Evolutionary conservation across 2,329 filamentous ascomycete species (phyloP), one percentile per base, ranked within the genome.

Genomic region (Apiospora saccharicola): DNA sequence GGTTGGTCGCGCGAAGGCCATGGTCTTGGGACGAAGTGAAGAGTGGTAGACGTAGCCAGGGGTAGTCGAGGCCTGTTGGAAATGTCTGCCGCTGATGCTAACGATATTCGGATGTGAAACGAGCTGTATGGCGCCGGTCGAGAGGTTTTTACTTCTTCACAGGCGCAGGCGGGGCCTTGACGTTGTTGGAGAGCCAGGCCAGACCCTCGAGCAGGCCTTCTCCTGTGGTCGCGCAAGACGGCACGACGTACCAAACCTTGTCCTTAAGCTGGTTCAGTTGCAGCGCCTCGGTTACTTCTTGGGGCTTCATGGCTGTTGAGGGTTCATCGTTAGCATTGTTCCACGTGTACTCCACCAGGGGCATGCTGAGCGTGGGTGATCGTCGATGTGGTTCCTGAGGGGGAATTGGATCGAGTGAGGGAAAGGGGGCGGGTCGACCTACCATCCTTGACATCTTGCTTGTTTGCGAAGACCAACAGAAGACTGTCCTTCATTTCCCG

Each of bases 401-500:
- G 30, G 22, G 16, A 41, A 46, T 61, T 41, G 61, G 24, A 46
- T 67, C 26, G 34, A 44, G 14, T 30, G 46, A 22, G 37, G 49
- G 69, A 14, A 22, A 49, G 61, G 44, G 49, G 67, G 68, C 26
- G 46, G 61, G 68, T 19, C 71, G 47, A 84, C 87, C 72, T 85
- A 94, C 94, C 91, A 81, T 94, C 94, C 73, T 90, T 88, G 78
- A 98, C 87, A 90, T 99, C 96, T 86, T 98, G 96, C 90, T 99
- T 99, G 88, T 99, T 99, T 80, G 96, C 96, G 83, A 99, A 98
- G 57, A 99, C 96, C 74, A 98, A 86, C 78, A 99, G 87, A 78
- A 98, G 88, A 74, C 95, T 95, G 81, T 98, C 96, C 86, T 96
- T 95, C 91, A 98, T 96, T 88, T 99, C 96, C 76, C 96, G 92